A percentile compares a stretch with the other conserved stretches of the same genome.
Evolutionary conservation across 1,284 basidiomycete genomes (phyloP).

Genomic region (Xerocomus minutiporus): DNA sequence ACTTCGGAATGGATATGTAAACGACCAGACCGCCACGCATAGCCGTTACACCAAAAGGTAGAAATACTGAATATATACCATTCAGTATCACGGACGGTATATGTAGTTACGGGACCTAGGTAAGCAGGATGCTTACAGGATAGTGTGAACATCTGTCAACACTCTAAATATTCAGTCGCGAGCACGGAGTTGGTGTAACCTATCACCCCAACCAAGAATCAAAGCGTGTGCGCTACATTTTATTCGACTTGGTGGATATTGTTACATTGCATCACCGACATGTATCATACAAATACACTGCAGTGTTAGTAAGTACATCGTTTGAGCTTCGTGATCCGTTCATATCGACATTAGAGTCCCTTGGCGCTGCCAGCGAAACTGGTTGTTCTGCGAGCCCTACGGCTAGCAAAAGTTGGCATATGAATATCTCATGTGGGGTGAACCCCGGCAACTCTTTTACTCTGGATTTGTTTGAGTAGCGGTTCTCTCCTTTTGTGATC

Average conservation of each 20-base stretch:
- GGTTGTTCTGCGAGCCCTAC: conserved; percentile 3
- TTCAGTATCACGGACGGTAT: no score
- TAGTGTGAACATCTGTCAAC: no score
- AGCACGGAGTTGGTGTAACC: no score
- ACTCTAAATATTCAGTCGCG: no score
- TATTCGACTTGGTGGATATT: not conserved
- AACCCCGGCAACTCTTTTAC: conserved; percentile 8
- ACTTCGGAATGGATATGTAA: no score
- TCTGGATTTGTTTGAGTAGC: conserved; percentile 13
- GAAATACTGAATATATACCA: no score
- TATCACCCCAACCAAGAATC: no score
- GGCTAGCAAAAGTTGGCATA: not conserved
- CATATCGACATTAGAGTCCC: conserved; percentile 10
- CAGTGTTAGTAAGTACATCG: conserved; percentile 8
- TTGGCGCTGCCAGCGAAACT: conserved; percentile 18
- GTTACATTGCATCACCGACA: conserved; percentile 3
- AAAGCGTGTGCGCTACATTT: not conserved
- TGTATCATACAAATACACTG: conserved; percentile 17
- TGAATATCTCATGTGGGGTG: not conserved
- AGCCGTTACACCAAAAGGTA: no score
- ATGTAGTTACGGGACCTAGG: no score
- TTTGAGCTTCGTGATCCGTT: conserved; percentile 3
- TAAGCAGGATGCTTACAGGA: no score
- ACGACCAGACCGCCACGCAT: no score
- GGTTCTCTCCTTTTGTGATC: not conserved